Conservation (phyloP, 768 basidiomycete genomes). For the Dentipellis fragilis region DNA sequence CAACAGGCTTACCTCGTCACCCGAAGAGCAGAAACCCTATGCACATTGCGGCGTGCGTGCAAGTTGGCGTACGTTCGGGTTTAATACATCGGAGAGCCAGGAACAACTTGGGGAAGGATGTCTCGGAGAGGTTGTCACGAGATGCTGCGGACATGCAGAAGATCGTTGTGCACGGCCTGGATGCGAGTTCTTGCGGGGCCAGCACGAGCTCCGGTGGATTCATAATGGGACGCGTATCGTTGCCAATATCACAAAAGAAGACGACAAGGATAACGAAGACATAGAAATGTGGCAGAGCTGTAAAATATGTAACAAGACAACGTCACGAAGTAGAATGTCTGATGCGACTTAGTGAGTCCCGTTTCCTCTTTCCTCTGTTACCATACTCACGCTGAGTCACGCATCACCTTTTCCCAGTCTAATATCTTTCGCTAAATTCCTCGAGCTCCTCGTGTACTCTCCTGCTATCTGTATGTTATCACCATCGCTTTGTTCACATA, state of each 20-base stretch:
- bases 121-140: slow-evolving; percentile 35
- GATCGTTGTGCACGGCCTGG: slow-evolving; percentile 29
- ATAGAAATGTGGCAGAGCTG: slow-evolving; percentile 43
- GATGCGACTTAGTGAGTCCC: slow-evolving; percentile 43
- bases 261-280: slow-evolving; percentile 10
- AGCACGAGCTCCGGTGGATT: slow-evolving; percentile 12
- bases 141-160: slow-evolving; percentile 22
- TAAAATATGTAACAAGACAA: slow-evolving; percentile 31
- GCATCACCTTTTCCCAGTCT: slow-evolving; percentile 24
- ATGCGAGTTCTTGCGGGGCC: slow-evolving; percentile 12
- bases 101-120: slow-evolving; percentile 6
- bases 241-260: neutral
- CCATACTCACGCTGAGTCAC: slow-evolving; percentile 39
- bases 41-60: slow-evolving; percentile 34
- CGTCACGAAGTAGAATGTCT: slow-evolving; percentile 26
- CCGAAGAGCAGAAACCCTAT: slow-evolving; percentile 8
- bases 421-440: slow-evolving; percentile 36
- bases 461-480: slow-evolving; percentile 23
- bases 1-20: slow-evolving; percentile 3
- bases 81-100: slow-evolving; percentile 11
- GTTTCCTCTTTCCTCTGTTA: slow-evolving; percentile 18
- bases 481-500: slow-evolving; percentile 8
- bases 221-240: slow-evolving; percentile 6
- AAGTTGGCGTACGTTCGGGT: slow-evolving; percentile 36
- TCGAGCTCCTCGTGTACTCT: slow-evolving; percentile 14